phyloP scores from a whole-genome alignment of 768 basidiomycete genomes.

The Suillus spraguei region DNA sequence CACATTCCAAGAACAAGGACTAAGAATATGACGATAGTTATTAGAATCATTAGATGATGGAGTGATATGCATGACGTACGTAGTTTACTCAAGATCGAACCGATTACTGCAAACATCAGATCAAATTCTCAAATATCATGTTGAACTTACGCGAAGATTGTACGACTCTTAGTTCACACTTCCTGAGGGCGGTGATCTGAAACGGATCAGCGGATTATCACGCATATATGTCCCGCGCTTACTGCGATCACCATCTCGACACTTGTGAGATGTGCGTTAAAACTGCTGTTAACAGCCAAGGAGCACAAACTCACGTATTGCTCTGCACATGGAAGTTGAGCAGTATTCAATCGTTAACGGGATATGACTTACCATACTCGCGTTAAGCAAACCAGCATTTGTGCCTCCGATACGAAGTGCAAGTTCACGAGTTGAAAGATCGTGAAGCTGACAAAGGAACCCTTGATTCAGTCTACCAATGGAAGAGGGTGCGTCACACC shows the following conservation, averaged over 20 bases:
- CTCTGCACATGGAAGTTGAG: conserved; percentile 42
- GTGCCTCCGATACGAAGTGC: conserved; percentile 76
- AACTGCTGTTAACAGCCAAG: conserved; percentile 7
- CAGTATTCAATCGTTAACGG: conserved; percentile 3
- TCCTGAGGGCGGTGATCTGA: conserved; percentile 76
- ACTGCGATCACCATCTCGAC: conserved; percentile 75
- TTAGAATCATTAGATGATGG: not conserved
- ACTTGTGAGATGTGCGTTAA: conserved; percentile 30
- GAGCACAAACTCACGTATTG: conserved; percentile 48
- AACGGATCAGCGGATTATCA: conserved; percentile 3
- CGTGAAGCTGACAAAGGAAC: conserved; percentile 58
- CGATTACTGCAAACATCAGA: conserved; percentile 57
- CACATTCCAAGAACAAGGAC: conserved; percentile 89
- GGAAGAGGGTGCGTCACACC: conserved; percentile 35
- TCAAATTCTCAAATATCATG: not conserved
- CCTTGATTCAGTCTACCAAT: not conserved
- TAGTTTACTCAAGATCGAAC: conserved; percentile 81
- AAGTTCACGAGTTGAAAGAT: conserved; percentile 73
- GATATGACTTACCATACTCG: conserved; percentile 61
- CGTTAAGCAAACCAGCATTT: conserved; percentile 79
- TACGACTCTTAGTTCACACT: conserved; percentile 81
- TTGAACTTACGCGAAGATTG: conserved; percentile 69
- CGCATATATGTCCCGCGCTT: conserved; percentile 28
- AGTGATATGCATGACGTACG: conserved; percentile 37
- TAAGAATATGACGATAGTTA: conserved; percentile 28